Base-by-base conservation (phyloP, 805 yeast species). In the Lachancea nothofagi region DNA sequence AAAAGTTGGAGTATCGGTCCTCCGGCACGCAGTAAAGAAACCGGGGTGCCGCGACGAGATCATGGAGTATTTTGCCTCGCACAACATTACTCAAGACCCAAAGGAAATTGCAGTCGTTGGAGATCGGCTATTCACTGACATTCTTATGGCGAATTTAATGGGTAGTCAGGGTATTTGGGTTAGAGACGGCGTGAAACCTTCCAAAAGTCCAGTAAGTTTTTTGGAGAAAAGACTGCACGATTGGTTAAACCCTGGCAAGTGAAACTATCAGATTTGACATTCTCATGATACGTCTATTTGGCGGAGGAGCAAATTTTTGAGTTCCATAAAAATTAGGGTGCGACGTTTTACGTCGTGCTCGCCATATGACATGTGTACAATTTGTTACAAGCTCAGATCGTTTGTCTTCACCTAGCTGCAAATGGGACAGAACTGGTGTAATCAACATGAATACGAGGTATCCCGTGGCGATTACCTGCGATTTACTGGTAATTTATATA, bases 91-190 rank as follows among this genome's bases (percentile, higher is more conserved):
- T 2, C 43, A 58, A 33, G 48, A 45, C 3, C 77, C 89, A 0
- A 56, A 69, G 12, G 83, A 88, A 47, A 78, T 93, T 12, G 90
- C 86, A 0, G 80, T 93, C 5, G 75, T 93, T 8, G 98, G 98
- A 0, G 98, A 93, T 52, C 65, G 98, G 27, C 69, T 93, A 19
- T 78, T 88, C 62, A 93, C 98, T 0, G 98, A 93, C 59, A 74
- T 93, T 40, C 64, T 89, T 38, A 84, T 93, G 95, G 96, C 97
- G 14, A 90, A 93, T 53, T 69, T 80, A 70, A 87, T 90, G 95
- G 95, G 95, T 0, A 69, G 93, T 0, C 75, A 77, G 61, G 84
- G 90, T 0, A 70, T 87, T 3, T 93, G 97, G 96, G 55, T 93
- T 1, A 67, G 73, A 37, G 78, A 78, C 18, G 97, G 97, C 3